Evolutionary conservation across 1,284 basidiomycete species (phyloP).

Genomic region (Papiliotrema terrestris): DNA sequence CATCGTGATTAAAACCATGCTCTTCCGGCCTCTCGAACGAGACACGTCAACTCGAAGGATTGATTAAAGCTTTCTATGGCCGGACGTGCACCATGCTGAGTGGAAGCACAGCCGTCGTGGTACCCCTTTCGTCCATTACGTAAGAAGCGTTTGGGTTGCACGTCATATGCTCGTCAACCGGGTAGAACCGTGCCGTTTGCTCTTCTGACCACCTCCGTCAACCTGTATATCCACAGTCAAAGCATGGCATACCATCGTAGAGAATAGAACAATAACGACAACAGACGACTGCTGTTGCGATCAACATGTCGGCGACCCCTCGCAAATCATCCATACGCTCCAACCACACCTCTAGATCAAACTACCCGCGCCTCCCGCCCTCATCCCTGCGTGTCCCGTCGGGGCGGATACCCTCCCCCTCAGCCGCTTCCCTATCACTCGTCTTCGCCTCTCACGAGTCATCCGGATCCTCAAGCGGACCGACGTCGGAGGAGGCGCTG

Average conservation of each 20-base stretch:
- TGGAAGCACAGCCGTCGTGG: too few relatives aligned
- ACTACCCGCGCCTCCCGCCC: neutral
- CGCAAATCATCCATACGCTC: neutral
- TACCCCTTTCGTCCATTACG: too few relatives aligned
- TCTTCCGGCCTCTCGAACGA: too few relatives aligned
- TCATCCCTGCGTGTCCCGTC: conserved; percentile 1
- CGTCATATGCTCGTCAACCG: too few relatives aligned
- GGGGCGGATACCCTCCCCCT: neutral
- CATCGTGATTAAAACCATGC: too few relatives aligned
- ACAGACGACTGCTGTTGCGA: neutral
- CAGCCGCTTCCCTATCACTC: neutral
- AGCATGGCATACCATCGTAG: neutral
- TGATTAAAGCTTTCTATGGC: too few relatives aligned
- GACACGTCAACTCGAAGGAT: too few relatives aligned
- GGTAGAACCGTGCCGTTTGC: too few relatives aligned
- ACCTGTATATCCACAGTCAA: neutral
- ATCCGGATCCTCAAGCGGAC: neutral
- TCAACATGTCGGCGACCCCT: neutral
- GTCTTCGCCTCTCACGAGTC: neutral
- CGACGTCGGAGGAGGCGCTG: conserved; percentile 28
- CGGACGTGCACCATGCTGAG: too few relatives aligned
- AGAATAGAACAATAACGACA: neutral
- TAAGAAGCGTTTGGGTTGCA: too few relatives aligned
- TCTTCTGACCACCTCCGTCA: neutral
- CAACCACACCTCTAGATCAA: neutral